Conservation (phyloP, 176 grass and related monocot species). For the Bolboschoenus planiculmis region DNA sequence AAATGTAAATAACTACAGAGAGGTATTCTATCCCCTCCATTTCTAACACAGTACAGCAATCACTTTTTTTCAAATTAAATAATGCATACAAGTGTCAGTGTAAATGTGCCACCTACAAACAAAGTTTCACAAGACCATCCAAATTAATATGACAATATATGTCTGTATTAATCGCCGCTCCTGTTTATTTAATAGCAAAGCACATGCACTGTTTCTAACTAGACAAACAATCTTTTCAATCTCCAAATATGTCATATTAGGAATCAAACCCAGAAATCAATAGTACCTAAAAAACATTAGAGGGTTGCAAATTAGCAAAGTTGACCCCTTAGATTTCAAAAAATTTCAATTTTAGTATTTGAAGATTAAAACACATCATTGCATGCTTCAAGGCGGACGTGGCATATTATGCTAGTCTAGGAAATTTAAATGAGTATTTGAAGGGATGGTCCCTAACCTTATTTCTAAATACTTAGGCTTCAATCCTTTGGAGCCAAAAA, state of each 20-base stretch:
- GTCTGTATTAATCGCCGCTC: neutral
- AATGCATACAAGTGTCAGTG: neutral
- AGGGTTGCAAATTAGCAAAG: neutral
- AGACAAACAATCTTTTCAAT: neutral
- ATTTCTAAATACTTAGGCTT: neutral
- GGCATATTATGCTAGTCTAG: neutral
- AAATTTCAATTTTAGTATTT: neutral
- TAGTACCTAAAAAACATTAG: neutral
- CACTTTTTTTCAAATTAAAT: neutral
- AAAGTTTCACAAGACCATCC: neutral
- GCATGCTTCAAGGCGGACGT: neutral
- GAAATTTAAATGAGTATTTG: neutral
- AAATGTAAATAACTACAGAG: neutral
- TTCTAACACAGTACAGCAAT: neutral
- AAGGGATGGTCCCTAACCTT: neutral
- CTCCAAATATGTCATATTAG: neutral
- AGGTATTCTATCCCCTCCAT: neutral
- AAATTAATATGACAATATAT: neutral
- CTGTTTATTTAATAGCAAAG: neutral
- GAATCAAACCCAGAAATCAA: neutral
- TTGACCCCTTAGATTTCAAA: neutral
- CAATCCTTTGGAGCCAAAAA: neutral
- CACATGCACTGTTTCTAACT: neutral
- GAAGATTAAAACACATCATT: neutral
- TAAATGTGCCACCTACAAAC: neutral